phyloP scores from a whole-genome alignment of 148 eudicot species.

The Heliamphora exappendiculata region DNA sequence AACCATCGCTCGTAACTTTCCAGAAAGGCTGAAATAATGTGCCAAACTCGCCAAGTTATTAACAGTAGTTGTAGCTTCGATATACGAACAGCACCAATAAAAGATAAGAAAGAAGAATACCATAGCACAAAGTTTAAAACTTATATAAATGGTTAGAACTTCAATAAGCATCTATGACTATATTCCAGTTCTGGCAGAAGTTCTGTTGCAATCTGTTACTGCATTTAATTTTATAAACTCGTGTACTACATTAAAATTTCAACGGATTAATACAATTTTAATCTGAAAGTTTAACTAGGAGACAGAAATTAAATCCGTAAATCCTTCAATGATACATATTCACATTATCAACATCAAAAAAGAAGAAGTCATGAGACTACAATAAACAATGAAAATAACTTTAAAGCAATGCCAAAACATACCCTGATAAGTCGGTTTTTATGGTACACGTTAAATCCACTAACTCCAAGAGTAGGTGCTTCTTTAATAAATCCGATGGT shows the following conservation, averaged over 20 bases:
- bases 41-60: constrained; percentile 6
- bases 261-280: background rate
- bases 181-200: background rate
- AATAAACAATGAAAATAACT: background rate
- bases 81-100: background rate
- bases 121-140: background rate
- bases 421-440: constrained; percentile 98
- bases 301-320: background rate
- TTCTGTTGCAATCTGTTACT: background rate
- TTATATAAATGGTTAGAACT: background rate
- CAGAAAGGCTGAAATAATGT: constrained; percentile 69
- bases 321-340: background rate
- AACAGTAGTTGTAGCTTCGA: background rate
- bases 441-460: constrained; percentile 91
- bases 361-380: background rate
- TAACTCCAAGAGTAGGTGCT: constrained; percentile 64
- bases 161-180: constrained; percentile 4
- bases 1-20: constrained; percentile 89
- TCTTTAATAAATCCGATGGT: constrained; percentile 83
- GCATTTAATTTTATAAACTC: background rate
- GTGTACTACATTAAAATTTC: background rate
- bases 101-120: background rate
- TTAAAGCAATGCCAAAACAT: constrained; percentile 20
- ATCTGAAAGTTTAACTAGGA: constrained; percentile 4
- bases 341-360: background rate